Evolutionary conservation across 139 green algal species (phyloP).

Genomic region (Coccomyxa sp.): DNA sequence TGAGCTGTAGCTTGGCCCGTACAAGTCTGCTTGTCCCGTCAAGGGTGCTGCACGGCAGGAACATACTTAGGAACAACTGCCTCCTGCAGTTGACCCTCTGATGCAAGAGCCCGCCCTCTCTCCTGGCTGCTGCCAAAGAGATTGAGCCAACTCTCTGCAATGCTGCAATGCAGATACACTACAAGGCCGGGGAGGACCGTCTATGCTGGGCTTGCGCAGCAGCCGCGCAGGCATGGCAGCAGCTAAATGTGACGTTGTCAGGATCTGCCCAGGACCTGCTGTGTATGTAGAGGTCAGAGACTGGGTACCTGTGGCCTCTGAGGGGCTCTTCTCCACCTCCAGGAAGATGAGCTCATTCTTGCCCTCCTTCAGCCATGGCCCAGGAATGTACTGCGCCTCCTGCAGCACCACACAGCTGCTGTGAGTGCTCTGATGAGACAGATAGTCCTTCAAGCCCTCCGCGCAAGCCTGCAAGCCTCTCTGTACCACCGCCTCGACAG

Average conservation of each 20-base stretch:
- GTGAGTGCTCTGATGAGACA: too few relatives aligned
- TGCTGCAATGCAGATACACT: background rate
- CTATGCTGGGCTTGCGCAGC: background rate
- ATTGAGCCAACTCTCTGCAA: background rate
- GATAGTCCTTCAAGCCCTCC: too few relatives aligned
- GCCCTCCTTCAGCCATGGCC: constrained; percentile 31
- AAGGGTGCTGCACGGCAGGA: background rate
- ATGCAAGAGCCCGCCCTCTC: background rate
- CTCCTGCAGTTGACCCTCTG: too few relatives aligned
- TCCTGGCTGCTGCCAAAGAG: background rate
- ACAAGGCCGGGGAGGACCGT: background rate
- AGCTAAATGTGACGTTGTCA: too few relatives aligned
- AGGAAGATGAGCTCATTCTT: constrained; percentile 42
- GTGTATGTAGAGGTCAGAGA: background rate
- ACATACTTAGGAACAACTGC: too few relatives aligned
- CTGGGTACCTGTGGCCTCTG: constrained; percentile 3
- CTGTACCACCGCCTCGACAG: too few relatives aligned
- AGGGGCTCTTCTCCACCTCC: constrained; percentile 23
- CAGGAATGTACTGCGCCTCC: constrained; percentile 42
- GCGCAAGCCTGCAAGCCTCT: too few relatives aligned
- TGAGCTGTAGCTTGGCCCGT: background rate
- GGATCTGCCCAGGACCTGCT: background rate
- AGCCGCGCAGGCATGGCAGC: background rate
- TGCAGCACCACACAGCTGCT: too few relatives aligned
- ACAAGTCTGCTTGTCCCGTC: background rate